Conservation (phyloP, 2,329 filamentous ascomycete genomes). For the Cryphonectria carpinicola region DNA sequence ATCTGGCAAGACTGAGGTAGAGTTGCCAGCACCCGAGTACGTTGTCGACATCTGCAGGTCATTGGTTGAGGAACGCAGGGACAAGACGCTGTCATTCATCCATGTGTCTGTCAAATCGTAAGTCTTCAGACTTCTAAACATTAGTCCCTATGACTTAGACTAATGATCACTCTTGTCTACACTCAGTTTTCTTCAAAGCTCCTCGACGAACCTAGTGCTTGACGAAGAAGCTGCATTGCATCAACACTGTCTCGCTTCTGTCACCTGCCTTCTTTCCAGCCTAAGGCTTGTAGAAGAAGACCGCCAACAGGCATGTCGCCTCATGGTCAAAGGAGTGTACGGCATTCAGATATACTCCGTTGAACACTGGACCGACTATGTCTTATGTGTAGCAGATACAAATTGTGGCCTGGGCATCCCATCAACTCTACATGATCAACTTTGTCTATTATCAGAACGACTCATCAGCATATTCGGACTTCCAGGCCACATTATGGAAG, state of each 20-base stretch:
- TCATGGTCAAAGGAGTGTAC: constrained; percentile 36
- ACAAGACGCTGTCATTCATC: constrained; percentile 35
- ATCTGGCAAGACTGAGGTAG: constrained; percentile 16
- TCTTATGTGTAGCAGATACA: constrained; percentile 27
- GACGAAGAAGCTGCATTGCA: constrained; percentile 17
- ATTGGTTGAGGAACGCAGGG: constrained; percentile 32
- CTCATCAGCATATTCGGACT: neutral
- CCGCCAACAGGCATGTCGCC: constrained; percentile 9
- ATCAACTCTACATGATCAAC: constrained; percentile 11
- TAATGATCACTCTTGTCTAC: neutral
- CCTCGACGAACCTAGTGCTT: constrained; percentile 20
- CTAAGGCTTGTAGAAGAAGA: constrained; percentile 27
- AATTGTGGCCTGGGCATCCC: neutral
- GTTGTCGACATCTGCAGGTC: constrained; percentile 34
- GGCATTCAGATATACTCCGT: constrained; percentile 38
- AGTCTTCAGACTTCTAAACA: neutral
- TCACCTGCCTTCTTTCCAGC: constrained; percentile 35
- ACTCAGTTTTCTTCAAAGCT: constrained; percentile 29
- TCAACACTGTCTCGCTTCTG: constrained; percentile 33
- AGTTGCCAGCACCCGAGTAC: constrained; percentile 32
- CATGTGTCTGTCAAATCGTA: constrained; percentile 38
- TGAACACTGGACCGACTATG: constrained; percentile 38
- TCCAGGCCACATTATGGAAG: neutral
- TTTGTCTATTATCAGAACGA: constrained; percentile 10
- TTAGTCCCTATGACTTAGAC: constrained; percentile 2